phyloP scores from a whole-genome alignment of 495 filamentous ascomycete species.

The Pyrenula massariospora region DNA sequence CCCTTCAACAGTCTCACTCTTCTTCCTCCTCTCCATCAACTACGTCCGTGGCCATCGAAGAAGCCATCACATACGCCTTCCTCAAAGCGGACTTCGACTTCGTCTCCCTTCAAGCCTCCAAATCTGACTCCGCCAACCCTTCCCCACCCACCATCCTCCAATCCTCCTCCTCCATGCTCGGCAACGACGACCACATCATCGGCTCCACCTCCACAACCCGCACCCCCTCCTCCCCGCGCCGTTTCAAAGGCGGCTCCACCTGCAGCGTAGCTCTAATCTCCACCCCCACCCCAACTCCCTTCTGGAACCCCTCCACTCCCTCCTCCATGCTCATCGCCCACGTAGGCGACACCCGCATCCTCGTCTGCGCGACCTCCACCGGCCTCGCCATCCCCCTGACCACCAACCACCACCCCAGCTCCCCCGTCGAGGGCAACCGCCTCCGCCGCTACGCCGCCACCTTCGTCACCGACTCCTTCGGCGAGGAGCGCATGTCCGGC shows the following conservation, averaged over 20 bases:
- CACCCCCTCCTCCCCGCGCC: slow-evolving; percentile 21
- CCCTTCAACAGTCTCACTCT: no score
- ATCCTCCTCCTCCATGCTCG: slow-evolving; percentile 66
- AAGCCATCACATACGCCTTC: slow-evolving; percentile 73
- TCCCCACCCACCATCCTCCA: slow-evolving; percentile 9
- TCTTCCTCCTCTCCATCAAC: not conserved
- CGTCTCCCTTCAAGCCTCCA: slow-evolving; percentile 68
- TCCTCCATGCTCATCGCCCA: slow-evolving; percentile 80
- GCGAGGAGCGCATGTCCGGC: slow-evolving; percentile 88
- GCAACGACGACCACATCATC: slow-evolving; percentile 66
- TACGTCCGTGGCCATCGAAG: slow-evolving; percentile 27
- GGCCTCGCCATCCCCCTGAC: slow-evolving; percentile 73
- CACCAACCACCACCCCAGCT: slow-evolving; percentile 80
- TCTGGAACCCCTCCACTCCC: slow-evolving; percentile 82
- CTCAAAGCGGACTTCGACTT: slow-evolving; percentile 88
- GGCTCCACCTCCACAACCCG: slow-evolving; percentile 16
- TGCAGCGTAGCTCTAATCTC: slow-evolving; percentile 81
- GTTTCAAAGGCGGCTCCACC: slow-evolving; percentile 87
- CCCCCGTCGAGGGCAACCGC: slow-evolving; percentile 68
- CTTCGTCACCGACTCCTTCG: slow-evolving; percentile 91
- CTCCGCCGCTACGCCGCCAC: slow-evolving; percentile 75
- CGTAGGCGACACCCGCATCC: slow-evolving; percentile 82
- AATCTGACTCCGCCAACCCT: slow-evolving; percentile 49
- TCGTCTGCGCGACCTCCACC: slow-evolving; percentile 71
- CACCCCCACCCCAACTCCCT: slow-evolving; percentile 79